Conservation (phyloP, 2,329 filamentous ascomycete genomes). For the Claviceps spartinae region DNA sequence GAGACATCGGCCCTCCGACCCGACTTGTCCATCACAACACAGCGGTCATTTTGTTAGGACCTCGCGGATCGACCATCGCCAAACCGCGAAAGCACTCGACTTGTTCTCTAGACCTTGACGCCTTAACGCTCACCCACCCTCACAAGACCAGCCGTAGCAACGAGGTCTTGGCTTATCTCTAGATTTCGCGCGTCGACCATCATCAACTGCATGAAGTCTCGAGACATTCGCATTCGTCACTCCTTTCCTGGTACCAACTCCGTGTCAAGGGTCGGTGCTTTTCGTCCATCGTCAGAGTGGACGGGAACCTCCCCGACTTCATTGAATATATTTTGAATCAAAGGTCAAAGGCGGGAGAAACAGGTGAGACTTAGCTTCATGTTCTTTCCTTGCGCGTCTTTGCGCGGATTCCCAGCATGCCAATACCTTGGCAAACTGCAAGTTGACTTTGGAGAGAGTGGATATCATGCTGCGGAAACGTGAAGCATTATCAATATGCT, state of each 20-base stretch:
- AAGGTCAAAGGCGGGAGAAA: neutral
- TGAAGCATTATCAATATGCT: neutral
- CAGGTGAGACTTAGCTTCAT: neutral
- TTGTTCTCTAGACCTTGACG: slow-evolving; percentile 1
- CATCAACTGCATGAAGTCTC: neutral
- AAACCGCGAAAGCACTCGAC: slow-evolving; percentile 4
- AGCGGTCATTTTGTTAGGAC: slow-evolving; percentile 8
- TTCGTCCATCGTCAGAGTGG: slow-evolving; percentile 10
- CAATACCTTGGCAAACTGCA: neutral
- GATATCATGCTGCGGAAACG: neutral
- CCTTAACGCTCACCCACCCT: slow-evolving; percentile 4
- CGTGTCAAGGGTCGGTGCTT: slow-evolving; percentile 14
- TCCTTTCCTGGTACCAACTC: slow-evolving; percentile 2
- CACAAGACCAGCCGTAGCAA: neutral
- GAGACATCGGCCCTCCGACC: slow-evolving; percentile 22
- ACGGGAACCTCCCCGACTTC: slow-evolving; percentile 12
- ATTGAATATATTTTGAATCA: slow-evolving; percentile 2
- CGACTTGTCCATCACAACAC: slow-evolving; percentile 2
- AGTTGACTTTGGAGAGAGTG: neutral
- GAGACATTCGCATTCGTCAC: slow-evolving; percentile 1
- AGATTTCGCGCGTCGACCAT: slow-evolving; percentile 6
- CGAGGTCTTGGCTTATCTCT: slow-evolving; percentile 2
- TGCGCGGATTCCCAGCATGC: neutral
- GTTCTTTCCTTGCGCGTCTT: neutral
- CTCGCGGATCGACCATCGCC: neutral